Base-by-base conservation (phyloP, 805 yeast genomes). In the Metschnikowia rubicola region DNA sequence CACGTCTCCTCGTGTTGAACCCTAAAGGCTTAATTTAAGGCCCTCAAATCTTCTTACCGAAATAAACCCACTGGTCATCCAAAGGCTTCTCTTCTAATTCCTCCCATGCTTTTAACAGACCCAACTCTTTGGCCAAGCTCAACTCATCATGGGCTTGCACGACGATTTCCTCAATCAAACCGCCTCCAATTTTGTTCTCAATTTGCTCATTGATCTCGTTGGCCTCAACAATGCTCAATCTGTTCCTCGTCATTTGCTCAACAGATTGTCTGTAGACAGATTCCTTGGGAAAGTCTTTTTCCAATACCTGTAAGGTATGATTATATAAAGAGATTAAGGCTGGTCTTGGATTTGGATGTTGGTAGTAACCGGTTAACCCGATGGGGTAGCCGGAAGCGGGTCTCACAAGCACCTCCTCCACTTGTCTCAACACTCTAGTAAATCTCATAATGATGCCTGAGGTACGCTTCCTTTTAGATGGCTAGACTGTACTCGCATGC, bases 341-440 rank as follows among this genome's bases (percentile, higher is more conserved):
- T 2, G 92, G 91, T 64, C 88, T 79, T 44, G 96, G 95, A 62
- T 84, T 78, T 42, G 96, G 95, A 65, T 87, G 94, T 64, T 84
- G 86, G 60, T 70, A 75, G 52, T 88, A 66, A 2, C 94, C 95
- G 3, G 96, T 79, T 51, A 88, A 57, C 54, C 96, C 96, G 17
- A 95, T 88, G 30, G 92, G 92, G 57, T 81, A 72, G 0, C 89
- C 90, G 33, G 71, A 68, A 3, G 77, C 75, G 10, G 88, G 70
- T 59, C 75, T 79, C 50, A 84, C 77, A 47, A 84, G 73, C 10
- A 78, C 83, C 59, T 80, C 70, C 57, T 71, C 71, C n/a, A 68
- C 72, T 54, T 70, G 71, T 63, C 60, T 71, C 54, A 71, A 67
- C 36, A 63, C 71, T 57, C 68, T 61, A 31, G 76, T 64, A 57